These are phyloP conservation scores for Suaeda aralocaspica DNA, from an alignment of 148 eudicot genomes.

Conservation along the genomic window DNA sequence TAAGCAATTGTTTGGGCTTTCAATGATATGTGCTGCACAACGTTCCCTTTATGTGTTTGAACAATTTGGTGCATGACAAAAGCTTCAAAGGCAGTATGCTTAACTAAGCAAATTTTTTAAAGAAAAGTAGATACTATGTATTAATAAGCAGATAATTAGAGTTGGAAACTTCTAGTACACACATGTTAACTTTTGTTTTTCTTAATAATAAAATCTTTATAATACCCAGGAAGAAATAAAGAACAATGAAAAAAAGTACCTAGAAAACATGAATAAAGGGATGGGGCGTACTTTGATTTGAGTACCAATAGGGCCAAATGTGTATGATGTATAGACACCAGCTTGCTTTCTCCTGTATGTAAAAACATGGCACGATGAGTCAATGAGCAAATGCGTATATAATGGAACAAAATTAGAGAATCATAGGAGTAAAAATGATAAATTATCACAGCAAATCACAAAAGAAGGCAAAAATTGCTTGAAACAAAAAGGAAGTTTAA, in stretches of 20 bases:
- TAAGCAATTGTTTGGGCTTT: no score
- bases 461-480: not conserved
- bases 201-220: not conserved
- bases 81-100: no score
- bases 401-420: not conserved
- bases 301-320: constrained; percentile 52
- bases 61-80: no score
- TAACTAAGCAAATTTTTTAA: no score
- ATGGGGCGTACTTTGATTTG: constrained; percentile 50
- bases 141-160: no score
- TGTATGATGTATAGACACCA: constrained; percentile 74
- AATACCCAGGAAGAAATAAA: not conserved
- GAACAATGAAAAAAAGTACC: not conserved
- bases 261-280: not conserved
- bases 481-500: not conserved
- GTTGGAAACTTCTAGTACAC: not conserved
- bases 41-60: no score
- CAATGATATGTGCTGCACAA: no score
- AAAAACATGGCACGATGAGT: constrained; percentile 8
- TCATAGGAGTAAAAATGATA: not conserved
- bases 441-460: not conserved
- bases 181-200: no score
- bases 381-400: not conserved
- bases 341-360: constrained; percentile 59
- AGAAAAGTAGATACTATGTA: no score